Conservation (phyloP, 148 eudicot genomes). For the Silene latifolia region DNA sequence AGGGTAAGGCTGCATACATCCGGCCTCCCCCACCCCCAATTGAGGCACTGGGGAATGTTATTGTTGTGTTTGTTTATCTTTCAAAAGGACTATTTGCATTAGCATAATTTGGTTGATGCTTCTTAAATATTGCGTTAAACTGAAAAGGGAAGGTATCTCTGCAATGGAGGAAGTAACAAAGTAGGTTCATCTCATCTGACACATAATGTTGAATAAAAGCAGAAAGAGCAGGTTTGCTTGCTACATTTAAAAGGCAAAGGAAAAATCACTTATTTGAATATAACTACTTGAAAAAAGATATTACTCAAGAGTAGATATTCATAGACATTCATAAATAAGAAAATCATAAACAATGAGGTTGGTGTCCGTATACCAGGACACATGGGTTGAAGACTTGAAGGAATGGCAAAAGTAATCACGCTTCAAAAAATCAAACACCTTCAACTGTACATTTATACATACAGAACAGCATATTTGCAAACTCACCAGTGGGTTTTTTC, state of each 20-base stretch:
- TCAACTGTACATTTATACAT: not conserved
- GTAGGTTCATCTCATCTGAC: not conserved
- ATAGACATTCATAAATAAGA: not conserved
- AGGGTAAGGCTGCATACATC: no score
- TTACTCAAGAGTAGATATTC: constrained; percentile 3
- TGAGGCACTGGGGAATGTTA: no score
- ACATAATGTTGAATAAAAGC: not conserved
- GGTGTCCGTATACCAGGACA: not conserved
- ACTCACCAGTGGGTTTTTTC: constrained; percentile 64
- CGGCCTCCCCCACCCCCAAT: no score
- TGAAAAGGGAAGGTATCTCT: no score
- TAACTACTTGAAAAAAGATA: not conserved
- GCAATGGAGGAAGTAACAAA: not conserved
- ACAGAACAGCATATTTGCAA: constrained; percentile 6
- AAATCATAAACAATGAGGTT: constrained; percentile 1
- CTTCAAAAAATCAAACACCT: not conserved
- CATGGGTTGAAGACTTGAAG: not conserved
- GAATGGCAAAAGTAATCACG: not conserved
- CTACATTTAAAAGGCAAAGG: not conserved
- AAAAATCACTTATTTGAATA: constrained; percentile 1
- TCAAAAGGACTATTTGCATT: no score
- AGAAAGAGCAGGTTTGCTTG: not conserved
- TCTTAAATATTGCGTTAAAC: no score
- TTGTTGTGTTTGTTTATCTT: no score
- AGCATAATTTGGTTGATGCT: no score